Evolutionary conservation across 352 stramenopile species (phyloP).

Genomic region (Pythium sp.): DNA sequence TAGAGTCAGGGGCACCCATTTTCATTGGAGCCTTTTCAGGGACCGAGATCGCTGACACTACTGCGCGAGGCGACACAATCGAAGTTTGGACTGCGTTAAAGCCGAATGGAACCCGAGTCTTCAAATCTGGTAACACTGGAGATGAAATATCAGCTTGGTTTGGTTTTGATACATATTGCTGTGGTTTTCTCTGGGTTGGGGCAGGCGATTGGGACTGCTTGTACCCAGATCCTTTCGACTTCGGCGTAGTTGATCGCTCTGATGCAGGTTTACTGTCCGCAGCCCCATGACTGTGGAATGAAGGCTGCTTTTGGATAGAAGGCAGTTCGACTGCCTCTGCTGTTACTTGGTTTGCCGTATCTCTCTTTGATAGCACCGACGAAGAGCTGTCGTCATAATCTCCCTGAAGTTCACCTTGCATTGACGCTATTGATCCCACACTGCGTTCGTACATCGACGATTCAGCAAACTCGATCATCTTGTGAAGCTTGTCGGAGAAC

Average conservation of each 20-base stretch:
- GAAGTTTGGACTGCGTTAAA: slow-evolving; percentile 20
- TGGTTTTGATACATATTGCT: neutral
- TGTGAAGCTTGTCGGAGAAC: slow-evolving; percentile 75
- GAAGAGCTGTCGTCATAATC: neutral
- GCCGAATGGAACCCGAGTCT: slow-evolving; percentile 23
- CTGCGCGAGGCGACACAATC: slow-evolving; percentile 1
- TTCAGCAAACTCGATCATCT: slow-evolving; percentile 79
- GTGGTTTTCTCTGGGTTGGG: neutral
- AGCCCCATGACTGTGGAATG: neutral
- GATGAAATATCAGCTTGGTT: neutral
- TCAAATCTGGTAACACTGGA: slow-evolving; percentile 21
- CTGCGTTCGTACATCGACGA: slow-evolving; percentile 57
- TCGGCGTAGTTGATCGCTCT: slow-evolving; percentile 4
- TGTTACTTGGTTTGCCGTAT: neutral
- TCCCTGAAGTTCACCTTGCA: neutral
- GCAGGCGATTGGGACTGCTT: slow-evolving; percentile 10
- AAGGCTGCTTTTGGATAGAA: slow-evolving; percentile 8
- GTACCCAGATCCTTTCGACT: slow-evolving; percentile 14
- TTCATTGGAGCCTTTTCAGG: slow-evolving; percentile 12
- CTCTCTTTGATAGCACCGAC: neutral
- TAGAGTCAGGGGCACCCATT: neutral
- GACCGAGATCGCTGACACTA: neutral
- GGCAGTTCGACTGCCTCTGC: slow-evolving; percentile 6
- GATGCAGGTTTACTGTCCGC: slow-evolving; percentile 8
- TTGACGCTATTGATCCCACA: neutral